Evolutionary conservation across 2,329 filamentous ascomycete species (phyloP).

Genomic region (Botrytis pseudocinerea): DNA sequence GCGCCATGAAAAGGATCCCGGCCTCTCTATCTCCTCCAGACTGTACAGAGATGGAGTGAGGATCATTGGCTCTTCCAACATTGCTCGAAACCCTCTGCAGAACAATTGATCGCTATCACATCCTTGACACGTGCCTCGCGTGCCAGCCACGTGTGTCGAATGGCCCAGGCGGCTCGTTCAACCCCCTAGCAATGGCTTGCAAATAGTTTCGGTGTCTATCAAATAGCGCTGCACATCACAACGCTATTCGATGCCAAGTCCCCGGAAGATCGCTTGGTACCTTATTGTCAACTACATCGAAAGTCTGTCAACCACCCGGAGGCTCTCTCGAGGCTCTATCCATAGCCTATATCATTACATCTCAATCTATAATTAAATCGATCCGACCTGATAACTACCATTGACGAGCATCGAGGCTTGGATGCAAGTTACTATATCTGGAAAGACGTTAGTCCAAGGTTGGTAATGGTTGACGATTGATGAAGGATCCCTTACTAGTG

Average conservation of each 20-base stretch:
- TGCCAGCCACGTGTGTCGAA: background rate
- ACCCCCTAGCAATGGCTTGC: background rate
- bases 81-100: background rate
- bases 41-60: background rate
- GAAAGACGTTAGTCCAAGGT: background rate
- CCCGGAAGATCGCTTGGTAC: background rate
- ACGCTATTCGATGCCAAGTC: background rate
- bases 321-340: background rate
- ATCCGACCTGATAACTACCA: background rate
- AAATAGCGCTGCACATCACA: slow-evolving; percentile 8
- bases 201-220: background rate
- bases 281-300: background rate
- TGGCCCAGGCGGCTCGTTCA: background rate
- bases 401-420: background rate
- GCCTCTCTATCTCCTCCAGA: background rate
- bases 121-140: background rate
- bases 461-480: background rate
- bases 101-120: background rate
- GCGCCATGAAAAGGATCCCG: background rate
- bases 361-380: background rate
- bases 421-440: background rate
- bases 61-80: background rate
- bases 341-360: background rate
- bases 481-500: background rate
- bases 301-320: background rate